phyloP scores from a whole-genome alignment of 2,329 filamentous ascomycete genomes.

The Penicillium sp. region DNA sequence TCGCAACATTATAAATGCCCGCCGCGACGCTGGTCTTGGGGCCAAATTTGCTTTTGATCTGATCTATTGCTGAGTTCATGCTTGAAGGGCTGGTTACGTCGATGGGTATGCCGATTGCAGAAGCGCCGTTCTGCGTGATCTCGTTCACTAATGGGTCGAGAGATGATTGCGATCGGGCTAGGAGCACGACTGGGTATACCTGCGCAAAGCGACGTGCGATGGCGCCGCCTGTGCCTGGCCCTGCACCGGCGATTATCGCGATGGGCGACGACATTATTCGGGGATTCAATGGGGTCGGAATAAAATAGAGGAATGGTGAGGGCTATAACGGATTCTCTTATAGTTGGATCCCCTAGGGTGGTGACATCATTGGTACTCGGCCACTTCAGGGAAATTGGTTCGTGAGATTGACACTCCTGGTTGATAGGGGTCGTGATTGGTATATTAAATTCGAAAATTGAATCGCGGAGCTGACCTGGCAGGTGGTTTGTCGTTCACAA shows the following conservation, averaged over 20 bases:
- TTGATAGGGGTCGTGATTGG: background rate
- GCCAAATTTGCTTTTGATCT: constrained; percentile 18
- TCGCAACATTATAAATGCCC: constrained; percentile 59
- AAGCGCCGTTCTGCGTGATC: constrained; percentile 69
- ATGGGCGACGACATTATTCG: constrained; percentile 18
- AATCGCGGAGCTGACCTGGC: too few relatives aligned
- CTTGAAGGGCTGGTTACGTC: constrained; percentile 62
- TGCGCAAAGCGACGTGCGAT: constrained; percentile 63
- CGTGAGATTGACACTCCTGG: background rate
- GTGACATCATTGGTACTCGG: background rate
- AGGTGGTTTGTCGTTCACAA: background rate
- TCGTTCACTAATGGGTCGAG: constrained; percentile 70
- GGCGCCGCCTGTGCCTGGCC: constrained; percentile 23
- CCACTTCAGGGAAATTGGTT: background rate
- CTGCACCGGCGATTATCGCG: constrained; percentile 28
- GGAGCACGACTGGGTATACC: constrained; percentile 72
- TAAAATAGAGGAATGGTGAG: too few relatives aligned
- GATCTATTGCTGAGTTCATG: constrained; percentile 39
- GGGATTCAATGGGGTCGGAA: background rate
- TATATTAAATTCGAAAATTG: background rate
- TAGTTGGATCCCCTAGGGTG: background rate
- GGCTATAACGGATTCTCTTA: background rate
- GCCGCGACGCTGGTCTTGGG: constrained; percentile 33
- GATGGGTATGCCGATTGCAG: constrained; percentile 71
- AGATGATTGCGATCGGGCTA: constrained; percentile 70